These are phyloP conservation scores for Mucor irregularis DNA, from an alignment of 371 early-diverging fungal species.

Conservation along the genomic window DNA sequence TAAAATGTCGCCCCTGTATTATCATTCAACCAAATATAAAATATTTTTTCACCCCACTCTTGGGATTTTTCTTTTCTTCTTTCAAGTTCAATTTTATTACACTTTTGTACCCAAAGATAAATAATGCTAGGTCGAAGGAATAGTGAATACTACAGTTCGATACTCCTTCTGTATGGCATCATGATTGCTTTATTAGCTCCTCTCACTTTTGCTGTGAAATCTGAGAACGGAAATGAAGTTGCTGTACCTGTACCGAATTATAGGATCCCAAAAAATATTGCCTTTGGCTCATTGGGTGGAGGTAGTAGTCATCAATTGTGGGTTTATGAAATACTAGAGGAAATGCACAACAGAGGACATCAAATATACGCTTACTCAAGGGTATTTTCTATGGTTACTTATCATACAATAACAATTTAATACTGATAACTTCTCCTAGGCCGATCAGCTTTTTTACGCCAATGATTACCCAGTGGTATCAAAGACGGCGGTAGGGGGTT, in stretches of 20 bases:
- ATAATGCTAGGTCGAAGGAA: too few species aligned
- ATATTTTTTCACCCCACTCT: too few species aligned
- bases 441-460: conserved; percentile 16
- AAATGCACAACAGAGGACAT: conserved; percentile 12
- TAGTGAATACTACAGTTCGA: too few species aligned
- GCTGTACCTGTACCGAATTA: background rate
- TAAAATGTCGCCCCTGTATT: too few species aligned
- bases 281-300: conserved; percentile 5
- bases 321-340: conserved; percentile 19
- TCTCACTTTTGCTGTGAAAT: too few species aligned
- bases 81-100: too few species aligned
- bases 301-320: conserved; percentile 15
- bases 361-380: conserved; percentile 2
- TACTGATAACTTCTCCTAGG: conserved; percentile 11
- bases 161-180: too few species aligned
- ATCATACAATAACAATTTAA: background rate
- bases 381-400: background rate
- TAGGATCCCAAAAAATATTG: conserved; percentile 3
- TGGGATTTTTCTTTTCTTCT: too few species aligned
- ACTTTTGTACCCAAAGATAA: too few species aligned
- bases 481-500: conserved; percentile 10
- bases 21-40: too few species aligned
- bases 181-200: too few species aligned
- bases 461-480: conserved; percentile 17
- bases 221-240: too few species aligned